Conservation (phyloP, 768 basidiomycete genomes). For the Pholiota microspora region DNA sequence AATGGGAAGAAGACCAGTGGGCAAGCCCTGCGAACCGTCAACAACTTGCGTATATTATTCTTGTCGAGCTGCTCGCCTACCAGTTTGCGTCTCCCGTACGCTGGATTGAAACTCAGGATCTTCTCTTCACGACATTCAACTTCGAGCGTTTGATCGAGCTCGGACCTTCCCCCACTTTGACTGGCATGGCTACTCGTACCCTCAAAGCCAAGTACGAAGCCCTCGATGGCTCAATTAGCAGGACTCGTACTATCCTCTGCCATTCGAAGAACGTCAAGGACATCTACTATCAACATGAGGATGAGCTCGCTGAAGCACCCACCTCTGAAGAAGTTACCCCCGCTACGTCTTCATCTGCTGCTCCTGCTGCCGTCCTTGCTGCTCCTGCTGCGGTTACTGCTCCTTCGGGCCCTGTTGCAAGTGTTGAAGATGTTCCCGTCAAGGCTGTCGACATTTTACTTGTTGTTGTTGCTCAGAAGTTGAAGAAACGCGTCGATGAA, state of each 20-base stretch:
- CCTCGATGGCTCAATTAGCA: slow-evolving; percentile 81
- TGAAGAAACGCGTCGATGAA: slow-evolving; percentile 93
- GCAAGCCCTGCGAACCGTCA: slow-evolving; percentile 78
- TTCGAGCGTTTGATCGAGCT: slow-evolving; percentile 96
- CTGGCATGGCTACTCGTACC: slow-evolving; percentile 91
- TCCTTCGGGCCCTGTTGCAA: slow-evolving; percentile 61
- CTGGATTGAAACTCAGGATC: slow-evolving; percentile 99
- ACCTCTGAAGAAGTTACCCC: slow-evolving; percentile 35
- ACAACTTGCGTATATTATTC: slow-evolving; percentile 91
- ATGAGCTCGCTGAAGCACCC: slow-evolving; percentile 57
- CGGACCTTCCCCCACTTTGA: slow-evolving; percentile 94
- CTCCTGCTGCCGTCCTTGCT: slow-evolving; percentile 38
- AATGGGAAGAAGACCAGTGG: slow-evolving; percentile 94
- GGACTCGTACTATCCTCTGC: slow-evolving; percentile 80
- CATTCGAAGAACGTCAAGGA: slow-evolving; percentile 95
- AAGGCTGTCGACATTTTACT: slow-evolving; percentile 87
- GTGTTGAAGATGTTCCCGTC: slow-evolving; percentile 87
- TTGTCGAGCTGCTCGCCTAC: slow-evolving; percentile 96
- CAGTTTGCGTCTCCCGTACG: slow-evolving; percentile 98
- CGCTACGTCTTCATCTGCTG: slow-evolving; percentile 30
- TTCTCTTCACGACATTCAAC: slow-evolving; percentile 79
- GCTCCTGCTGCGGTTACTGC: slow-evolving; percentile 43
- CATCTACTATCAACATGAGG: slow-evolving; percentile 97
- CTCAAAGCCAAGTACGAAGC: slow-evolving; percentile 93
- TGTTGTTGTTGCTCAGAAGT: slow-evolving; percentile 92